Percentiles rank a stretch among this genome's conserved stretches.
phyloP scores from a whole-genome alignment of 208 protist genomes.

The Angomonas ambiguus region DNA sequence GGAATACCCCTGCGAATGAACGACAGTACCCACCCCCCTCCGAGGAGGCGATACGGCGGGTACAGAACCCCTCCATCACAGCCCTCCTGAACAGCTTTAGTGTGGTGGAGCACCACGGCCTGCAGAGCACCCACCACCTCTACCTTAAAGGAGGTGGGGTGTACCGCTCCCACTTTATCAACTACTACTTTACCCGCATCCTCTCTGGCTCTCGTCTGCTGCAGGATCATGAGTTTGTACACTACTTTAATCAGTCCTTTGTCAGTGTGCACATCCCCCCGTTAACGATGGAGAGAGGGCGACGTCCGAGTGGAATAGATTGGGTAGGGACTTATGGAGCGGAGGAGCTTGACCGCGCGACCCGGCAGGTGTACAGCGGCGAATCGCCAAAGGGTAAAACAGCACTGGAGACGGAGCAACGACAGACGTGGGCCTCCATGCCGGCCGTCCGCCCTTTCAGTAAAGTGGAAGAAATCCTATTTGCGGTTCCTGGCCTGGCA shows the following conservation, averaged over 20 bases:
- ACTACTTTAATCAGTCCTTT: conserved; percentile 77
- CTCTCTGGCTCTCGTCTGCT: conserved; percentile 32
- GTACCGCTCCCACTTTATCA: conserved; percentile 81
- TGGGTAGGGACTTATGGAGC: neutral
- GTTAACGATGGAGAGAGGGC: conserved; percentile 13
- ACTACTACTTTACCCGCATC: conserved; percentile 62
- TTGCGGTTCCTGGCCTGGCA: conserved; percentile 80
- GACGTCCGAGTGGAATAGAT: neutral
- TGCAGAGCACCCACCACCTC: conserved; percentile 70
- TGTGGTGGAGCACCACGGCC: conserved; percentile 77
- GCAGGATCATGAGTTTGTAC: conserved; percentile 45
- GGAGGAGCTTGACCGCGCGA: neutral
- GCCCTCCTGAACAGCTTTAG: conserved; percentile 86
- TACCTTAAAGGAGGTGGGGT: conserved; percentile 65
- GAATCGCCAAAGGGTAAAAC: neutral
- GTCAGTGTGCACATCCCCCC: conserved; percentile 51
- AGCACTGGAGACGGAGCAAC: neutral
- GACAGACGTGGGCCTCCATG: conserved; percentile 12
- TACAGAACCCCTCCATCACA: conserved; percentile 11
- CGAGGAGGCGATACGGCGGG: neutral
- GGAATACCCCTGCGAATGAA: neutral
- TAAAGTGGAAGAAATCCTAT: conserved; percentile 85
- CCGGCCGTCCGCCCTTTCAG: conserved; percentile 66
- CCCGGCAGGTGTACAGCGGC: neutral
- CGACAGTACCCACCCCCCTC: neutral